Conservation (phyloP, 2,329 filamentous ascomycete species). For the Cadophora sp. region DNA sequence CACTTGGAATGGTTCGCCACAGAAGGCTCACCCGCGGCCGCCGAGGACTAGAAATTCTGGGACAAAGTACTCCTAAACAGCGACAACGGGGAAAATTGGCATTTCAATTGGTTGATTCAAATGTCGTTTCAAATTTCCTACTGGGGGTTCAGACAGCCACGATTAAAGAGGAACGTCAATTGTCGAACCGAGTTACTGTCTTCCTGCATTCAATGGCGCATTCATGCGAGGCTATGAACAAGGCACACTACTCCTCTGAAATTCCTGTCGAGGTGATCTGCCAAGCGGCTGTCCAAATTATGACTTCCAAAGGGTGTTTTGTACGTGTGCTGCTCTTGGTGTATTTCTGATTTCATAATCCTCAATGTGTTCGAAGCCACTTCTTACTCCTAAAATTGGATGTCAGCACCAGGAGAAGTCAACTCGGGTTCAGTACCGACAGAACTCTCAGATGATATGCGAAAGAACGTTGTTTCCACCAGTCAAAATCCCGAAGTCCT, state of each 20-base stretch:
- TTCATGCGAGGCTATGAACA: slow-evolving; percentile 8
- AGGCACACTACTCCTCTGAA: not conserved
- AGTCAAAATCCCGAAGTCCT: slow-evolving; percentile 26
- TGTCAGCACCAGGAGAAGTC: slow-evolving; percentile 30
- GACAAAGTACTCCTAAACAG: not conserved
- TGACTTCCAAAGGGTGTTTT: not conserved
- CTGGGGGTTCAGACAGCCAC: slow-evolving; percentile 6
- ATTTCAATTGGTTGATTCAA: not conserved
- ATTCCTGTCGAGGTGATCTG: not conserved
- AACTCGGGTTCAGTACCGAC: slow-evolving; percentile 13
- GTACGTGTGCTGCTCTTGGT: slow-evolving; percentile 14
- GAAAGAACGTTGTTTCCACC: slow-evolving; percentile 8
- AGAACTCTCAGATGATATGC: slow-evolving; percentile 17
- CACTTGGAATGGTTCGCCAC: slow-evolving; percentile 26
- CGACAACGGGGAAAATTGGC: not conserved
- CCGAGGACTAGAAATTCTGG: not conserved
- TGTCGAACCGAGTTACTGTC: not conserved
- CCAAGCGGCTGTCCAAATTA: not conserved
- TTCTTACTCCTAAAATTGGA: slow-evolving; percentile 30
- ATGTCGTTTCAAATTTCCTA: not conserved
- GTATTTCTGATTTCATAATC: slow-evolving; percentile 14
- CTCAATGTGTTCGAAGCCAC: slow-evolving; percentile 25
- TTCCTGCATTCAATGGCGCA: not conserved
- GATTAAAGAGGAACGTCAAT: not conserved
- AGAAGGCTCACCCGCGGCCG: slow-evolving; percentile 19